Conservation (phyloP, 768 basidiomycete species). For the Suillus bovinus region DNA sequence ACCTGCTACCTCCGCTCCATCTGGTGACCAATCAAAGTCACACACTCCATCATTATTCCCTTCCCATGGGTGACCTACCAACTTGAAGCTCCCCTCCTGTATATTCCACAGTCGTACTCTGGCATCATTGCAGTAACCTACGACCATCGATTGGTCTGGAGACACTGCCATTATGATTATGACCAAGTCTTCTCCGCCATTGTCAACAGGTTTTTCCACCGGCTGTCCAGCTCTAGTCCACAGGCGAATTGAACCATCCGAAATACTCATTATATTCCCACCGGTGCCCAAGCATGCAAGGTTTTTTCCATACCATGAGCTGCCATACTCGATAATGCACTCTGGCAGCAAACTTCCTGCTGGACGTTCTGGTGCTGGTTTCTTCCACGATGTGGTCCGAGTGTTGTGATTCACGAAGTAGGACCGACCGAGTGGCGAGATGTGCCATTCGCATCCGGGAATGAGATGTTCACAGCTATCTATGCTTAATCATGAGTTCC, state of each 20-base stretch:
- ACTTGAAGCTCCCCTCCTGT: neutral
- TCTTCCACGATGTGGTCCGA: neutral
- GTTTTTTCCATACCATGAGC: neutral
- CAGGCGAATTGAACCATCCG: neutral
- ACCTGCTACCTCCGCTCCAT: conserved; percentile 14
- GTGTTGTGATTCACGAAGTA: neutral
- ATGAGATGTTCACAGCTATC: neutral
- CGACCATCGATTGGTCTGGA: neutral
- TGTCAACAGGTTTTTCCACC: neutral
- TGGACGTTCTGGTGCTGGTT: neutral
- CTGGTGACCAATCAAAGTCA: conserved; percentile 16
- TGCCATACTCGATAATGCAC: neutral
- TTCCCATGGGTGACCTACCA: neutral
- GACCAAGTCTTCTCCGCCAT: neutral
- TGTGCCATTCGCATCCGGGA: neutral
- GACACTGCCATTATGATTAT: neutral
- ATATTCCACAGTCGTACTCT: neutral
- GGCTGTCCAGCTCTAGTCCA: neutral
- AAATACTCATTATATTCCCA: neutral
- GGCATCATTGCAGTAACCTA: neutral
- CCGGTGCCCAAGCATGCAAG: neutral
- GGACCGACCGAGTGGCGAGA: neutral
- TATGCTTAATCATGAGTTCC: neutral
- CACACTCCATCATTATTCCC: neutral
- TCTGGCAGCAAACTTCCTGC: neutral